A percentile compares a stretch with the other conserved stretches of the same genome.
Conservation (phyloP, 352 stramenopile genomes). For the Globisporangium barbulae region DNA sequence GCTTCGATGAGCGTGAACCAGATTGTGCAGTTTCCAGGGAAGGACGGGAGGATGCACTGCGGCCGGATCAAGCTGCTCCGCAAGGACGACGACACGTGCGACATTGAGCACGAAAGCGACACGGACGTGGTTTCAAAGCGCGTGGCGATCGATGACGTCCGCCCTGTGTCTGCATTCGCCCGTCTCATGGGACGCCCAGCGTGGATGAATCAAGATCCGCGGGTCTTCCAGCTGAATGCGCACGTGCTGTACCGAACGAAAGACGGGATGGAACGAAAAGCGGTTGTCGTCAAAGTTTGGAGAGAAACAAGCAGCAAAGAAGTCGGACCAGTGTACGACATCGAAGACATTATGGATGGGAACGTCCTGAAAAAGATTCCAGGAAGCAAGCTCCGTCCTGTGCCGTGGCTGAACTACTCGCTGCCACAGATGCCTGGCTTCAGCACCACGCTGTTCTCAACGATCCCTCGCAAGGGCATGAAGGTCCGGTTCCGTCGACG, state of each 20-base stretch:
- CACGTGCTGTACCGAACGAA: slow-evolving; percentile 53
- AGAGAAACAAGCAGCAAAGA: slow-evolving; percentile 15
- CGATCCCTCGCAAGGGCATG: slow-evolving; percentile 40
- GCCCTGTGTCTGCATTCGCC: slow-evolving; percentile 26
- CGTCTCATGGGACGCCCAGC: slow-evolving; percentile 19
- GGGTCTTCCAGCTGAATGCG: slow-evolving; percentile 41
- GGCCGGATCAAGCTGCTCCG: slow-evolving; percentile 45
- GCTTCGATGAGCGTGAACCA: slow-evolving; percentile 38
- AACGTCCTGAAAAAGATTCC: slow-evolving; percentile 37
- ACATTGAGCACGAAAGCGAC: slow-evolving; percentile 66
- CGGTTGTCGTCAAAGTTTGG: slow-evolving; percentile 53
- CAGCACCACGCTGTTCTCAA: slow-evolving; percentile 19
- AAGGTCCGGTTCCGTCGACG: slow-evolving; percentile 45
- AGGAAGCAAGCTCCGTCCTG: slow-evolving; percentile 34
- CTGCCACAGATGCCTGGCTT: slow-evolving; percentile 30
- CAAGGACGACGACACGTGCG: slow-evolving; percentile 38
- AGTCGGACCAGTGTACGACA: slow-evolving; percentile 13
- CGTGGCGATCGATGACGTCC: slow-evolving; percentile 31
- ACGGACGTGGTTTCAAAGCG: slow-evolving; percentile 43
- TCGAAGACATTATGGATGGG: slow-evolving; percentile 53
- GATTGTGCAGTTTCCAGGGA: slow-evolving; percentile 52
- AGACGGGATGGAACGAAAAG: slow-evolving; percentile 44
- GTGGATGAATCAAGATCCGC: slow-evolving; percentile 14
- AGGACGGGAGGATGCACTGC: slow-evolving; percentile 37
- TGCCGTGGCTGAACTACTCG: slow-evolving; percentile 51